These are phyloP conservation scores for Teratosphaeriaceae sp. DNA, from an alignment of 2,329 filamentous ascomycete species.

Conservation along the genomic window DNA sequence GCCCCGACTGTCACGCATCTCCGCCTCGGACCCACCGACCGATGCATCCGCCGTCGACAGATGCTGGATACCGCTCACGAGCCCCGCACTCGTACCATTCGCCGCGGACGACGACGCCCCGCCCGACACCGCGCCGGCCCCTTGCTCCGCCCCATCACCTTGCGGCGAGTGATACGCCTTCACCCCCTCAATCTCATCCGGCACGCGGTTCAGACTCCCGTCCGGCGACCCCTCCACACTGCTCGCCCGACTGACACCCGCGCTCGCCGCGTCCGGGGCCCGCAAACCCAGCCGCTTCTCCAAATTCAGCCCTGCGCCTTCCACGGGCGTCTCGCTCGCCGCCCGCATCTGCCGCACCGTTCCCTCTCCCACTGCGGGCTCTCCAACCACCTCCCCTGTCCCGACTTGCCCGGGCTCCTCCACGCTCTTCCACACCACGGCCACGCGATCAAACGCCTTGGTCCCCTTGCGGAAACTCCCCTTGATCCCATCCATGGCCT, in stretches of 20 bases:
- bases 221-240: slow-evolving; percentile 43
- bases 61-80: slow-evolving; percentile 14
- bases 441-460: slow-evolving; percentile 70
- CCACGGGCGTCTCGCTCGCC: slow-evolving; percentile 64
- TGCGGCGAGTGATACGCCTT: slow-evolving; percentile 9
- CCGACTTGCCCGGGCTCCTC: too few relatives aligned
- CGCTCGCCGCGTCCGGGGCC: slow-evolving; percentile 57
- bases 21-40: slow-evolving; percentile 34
- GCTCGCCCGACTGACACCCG: slow-evolving; percentile 63
- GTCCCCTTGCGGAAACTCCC: slow-evolving; percentile 78
- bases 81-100: slow-evolving; percentile 19
- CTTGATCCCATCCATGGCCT: slow-evolving; percentile 88
- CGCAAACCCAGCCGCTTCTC: slow-evolving; percentile 64
- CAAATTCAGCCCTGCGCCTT: slow-evolving; percentile 22
- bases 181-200: slow-evolving; percentile 21
- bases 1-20: slow-evolving; percentile 24
- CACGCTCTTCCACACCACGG: slow-evolving; percentile 70
- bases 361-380: slow-evolving; percentile 61
- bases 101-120: too few relatives aligned
- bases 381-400: slow-evolving; percentile 56
- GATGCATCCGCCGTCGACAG: slow-evolving; percentile 37
- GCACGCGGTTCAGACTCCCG: slow-evolving; percentile 18
- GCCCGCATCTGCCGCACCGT: slow-evolving; percentile 62
- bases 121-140: too few relatives aligned
- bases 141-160: not conserved